Percentiles rank a stretch among this genome's conserved stretches.
phyloP scores from a whole-genome alignment of 768 basidiomycete species.

The Baorangia bicolor region DNA sequence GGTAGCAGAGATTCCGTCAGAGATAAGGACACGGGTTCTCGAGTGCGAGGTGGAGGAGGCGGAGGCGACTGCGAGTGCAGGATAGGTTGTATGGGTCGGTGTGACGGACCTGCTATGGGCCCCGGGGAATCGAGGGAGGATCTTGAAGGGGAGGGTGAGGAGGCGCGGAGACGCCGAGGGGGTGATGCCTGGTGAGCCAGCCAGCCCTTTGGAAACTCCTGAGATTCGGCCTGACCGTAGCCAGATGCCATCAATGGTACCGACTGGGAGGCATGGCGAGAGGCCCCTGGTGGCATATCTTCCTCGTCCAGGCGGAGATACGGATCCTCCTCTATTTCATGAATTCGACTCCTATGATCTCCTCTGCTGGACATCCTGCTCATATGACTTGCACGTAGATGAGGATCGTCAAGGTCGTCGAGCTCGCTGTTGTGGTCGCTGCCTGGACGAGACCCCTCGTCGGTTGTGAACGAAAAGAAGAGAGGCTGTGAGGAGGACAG shows the following conservation, averaged over 20 bases:
- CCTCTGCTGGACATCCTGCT: conserved; percentile 35
- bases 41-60: conserved; percentile 42
- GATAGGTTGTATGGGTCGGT: conserved; percentile 22
- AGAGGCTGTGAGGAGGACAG: conserved; percentile 71
- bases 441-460: conserved; percentile 57
- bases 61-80: conserved; percentile 39
- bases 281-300: conserved; percentile 44
- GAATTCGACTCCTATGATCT: conserved; percentile 27
- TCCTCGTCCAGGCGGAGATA: conserved; percentile 76
- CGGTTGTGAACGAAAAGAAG: conserved; percentile 87
- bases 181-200: conserved; percentile 75
- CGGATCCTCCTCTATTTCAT: conserved; percentile 62
- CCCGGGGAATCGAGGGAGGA: conserved; percentile 30
- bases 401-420: conserved; percentile 78
- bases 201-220: conserved; percentile 56
- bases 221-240: conserved; percentile 36
- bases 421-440: conserved; percentile 49
- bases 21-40: conserved; percentile 54
- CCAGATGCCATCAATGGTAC: conserved; percentile 38
- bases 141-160: conserved; percentile 40
- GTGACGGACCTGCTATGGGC: conserved; percentile 39
- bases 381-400: conserved; percentile 44
- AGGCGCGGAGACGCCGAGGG: conserved; percentile 42
- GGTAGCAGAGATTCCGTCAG: conserved; percentile 81
- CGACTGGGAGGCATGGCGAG: conserved; percentile 36